Base-by-base conservation (phyloP, 164 flowering plant species). In the Protea cynaroides region DNA sequence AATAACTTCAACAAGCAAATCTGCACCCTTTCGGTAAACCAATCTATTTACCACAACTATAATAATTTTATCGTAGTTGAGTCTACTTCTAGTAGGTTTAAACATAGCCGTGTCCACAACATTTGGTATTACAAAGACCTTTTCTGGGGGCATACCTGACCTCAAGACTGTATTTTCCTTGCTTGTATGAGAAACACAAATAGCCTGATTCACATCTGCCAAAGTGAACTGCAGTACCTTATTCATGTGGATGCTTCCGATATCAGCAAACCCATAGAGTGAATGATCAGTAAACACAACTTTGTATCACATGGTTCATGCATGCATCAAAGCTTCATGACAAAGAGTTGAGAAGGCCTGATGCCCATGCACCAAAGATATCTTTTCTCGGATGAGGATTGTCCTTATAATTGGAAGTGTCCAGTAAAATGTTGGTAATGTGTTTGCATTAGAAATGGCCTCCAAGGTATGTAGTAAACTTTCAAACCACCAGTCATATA, bases 171-270 rank as follows among this genome's bases (percentile, higher is more conserved):
- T 94, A 64, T 94, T 94, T 74, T 91, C 96, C 76, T 89, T 89
- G 78, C 97, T 94, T 36, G 97, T 91, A 76, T 94, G 97, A 72
- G 97, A 94, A 73, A 94, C 99, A 85, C 97, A 94, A 56, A 94
- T 94, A 51, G 96, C 96, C 70, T 88, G 92, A 71, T 74, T 88
- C 56, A 90, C 90, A 73, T 91, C 96, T 18, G 97, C 96, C 72
- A 91, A 78, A 68, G 97, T 91, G 73, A 91, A 91, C 58, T 91
- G 97, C 76, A 91, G 72, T 0, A 91, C 93, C 81, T 94, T 91
- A 78, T 94, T 94, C 98, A 94, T 91, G 78, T 89, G 97, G 64
- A 94, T 82, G 70, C 97, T 91, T 51, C 98, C 98, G 36, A 82
- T 82, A 78, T 94, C 99, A 73, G 93, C 84, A 88, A 94, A 94